Percentiles rank a stretch among this genome's conserved stretches.
phyloP scores from a whole-genome alignment of 2,329 filamentous ascomycete genomes.

The Biscogniauxia mediterranea region DNA sequence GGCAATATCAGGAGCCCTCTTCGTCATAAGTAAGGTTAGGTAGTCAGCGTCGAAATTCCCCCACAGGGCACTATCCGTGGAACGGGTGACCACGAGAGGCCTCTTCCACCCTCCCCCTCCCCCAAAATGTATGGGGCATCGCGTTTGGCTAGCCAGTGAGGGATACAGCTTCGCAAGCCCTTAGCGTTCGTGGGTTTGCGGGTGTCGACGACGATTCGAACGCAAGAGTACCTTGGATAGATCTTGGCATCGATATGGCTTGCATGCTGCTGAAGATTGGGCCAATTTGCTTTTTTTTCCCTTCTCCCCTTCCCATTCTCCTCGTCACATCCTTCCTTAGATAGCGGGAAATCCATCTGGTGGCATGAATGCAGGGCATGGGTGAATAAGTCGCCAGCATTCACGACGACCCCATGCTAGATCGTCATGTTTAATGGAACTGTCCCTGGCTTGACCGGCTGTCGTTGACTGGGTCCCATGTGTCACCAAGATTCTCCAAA shows the following conservation, averaged over 20 bases:
- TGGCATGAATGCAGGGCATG: not conserved
- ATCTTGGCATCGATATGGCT: not conserved
- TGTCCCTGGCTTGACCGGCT: not conserved
- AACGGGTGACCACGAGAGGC: not conserved
- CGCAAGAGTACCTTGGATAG: not conserved
- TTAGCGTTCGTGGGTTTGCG: constrained; percentile 1
- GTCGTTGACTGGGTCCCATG: not conserved
- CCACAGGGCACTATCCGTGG: not conserved
- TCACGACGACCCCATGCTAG: not conserved
- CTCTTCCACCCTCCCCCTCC: too few relatives aligned
- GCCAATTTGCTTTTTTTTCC: not conserved
- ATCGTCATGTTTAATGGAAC: not conserved
- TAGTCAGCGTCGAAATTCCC: not conserved
- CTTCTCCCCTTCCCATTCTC: constrained; percentile 28
- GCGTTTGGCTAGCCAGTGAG: not conserved
- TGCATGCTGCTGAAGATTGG: not conserved
- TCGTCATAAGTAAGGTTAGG: not conserved
- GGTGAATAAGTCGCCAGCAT: not conserved
- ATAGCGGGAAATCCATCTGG: not conserved
- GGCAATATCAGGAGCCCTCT: not conserved
- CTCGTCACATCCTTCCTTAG: constrained; percentile 30
- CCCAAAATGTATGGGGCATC: not conserved
- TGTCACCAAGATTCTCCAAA: not conserved
- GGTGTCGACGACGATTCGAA: not conserved
- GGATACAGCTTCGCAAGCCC: constrained; percentile 2